These are phyloP conservation scores for Lasiodiplodia sp. DNA, from an alignment of 2,329 filamentous ascomycete species.

Conservation along the genomic window DNA sequence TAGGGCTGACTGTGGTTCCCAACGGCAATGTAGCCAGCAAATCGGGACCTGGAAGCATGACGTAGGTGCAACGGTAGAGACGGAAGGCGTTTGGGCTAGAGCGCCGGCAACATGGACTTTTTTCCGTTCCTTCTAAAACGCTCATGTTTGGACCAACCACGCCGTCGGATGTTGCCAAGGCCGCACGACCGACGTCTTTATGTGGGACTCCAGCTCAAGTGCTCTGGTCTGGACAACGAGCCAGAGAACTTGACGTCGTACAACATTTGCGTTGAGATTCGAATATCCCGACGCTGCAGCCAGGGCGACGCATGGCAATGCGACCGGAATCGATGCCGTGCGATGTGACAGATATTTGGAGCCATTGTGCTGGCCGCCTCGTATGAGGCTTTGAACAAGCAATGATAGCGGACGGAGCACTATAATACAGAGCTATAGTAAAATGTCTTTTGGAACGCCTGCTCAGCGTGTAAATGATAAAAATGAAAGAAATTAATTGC, in stretches of 20 bases:
- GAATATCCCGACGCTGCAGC: background rate
- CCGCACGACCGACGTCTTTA: background rate
- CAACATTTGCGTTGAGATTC: constrained; percentile 2
- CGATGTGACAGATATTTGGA: background rate
- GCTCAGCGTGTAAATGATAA: background rate
- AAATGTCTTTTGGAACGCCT: background rate
- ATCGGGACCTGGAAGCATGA: constrained; percentile 1
- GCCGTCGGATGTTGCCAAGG: background rate
- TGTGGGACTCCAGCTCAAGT: background rate
- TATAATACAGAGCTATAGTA: no score
- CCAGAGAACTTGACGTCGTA: background rate
- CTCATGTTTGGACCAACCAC: constrained; percentile 21
- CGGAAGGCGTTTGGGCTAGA: constrained; percentile 23
- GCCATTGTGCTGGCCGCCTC: background rate
- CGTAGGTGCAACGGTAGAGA: constrained; percentile 13
- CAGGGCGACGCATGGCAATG: background rate
- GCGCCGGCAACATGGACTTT: constrained; percentile 11
- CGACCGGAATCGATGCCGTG: background rate
- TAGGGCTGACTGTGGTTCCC: background rate
- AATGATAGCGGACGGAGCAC: background rate
- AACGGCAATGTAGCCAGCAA: background rate
- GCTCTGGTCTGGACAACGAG: background rate
- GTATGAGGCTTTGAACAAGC: background rate
- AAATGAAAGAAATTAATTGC: background rate
- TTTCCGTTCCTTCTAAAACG: constrained; percentile 13